Evolutionary conservation across 108 stramenopile genomes (phyloP).

Genomic region (Nannochloropsis gaditana): DNA sequence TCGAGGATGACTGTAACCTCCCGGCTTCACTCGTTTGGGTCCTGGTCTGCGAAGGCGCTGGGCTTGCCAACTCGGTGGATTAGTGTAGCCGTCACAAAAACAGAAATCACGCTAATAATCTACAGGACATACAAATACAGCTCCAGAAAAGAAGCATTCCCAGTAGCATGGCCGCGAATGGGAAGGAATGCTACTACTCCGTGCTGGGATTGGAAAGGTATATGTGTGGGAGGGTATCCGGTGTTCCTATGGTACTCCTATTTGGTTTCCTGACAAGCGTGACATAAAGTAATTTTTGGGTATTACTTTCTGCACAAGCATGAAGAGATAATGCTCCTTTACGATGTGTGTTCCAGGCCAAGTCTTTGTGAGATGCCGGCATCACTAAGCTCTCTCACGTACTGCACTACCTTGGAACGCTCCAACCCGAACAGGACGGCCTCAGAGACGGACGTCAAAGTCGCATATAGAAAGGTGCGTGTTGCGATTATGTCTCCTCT

Average conservation of each 20-base stretch:
- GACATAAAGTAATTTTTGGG: neutral
- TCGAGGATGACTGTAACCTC: no score
- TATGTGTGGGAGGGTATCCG: neutral
- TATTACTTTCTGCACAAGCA: neutral
- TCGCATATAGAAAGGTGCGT: slow-evolving; percentile 14
- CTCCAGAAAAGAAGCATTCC: no score
- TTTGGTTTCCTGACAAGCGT: neutral
- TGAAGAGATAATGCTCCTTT: neutral
- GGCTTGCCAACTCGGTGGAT: no score
- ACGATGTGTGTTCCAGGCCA: neutral
- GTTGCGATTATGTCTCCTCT: neutral
- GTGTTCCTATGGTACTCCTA: neutral
- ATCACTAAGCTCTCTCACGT: neutral
- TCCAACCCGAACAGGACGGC: neutral
- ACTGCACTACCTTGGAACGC: neutral
- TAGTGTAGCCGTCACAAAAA: no score
- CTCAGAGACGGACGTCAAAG: neutral
- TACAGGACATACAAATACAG: no score
- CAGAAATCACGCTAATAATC: no score
- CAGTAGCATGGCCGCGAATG: neutral
- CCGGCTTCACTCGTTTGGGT: no score
- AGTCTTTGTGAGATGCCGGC: neutral
- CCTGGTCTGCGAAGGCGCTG: no score
- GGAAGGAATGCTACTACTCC: neutral
- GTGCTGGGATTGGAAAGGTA: neutral